Percentiles rank a stretch among this genome's conserved stretches.
phyloP scores from a whole-genome alignment of 331 rosid genomes.

The Dryas integrifolia region DNA sequence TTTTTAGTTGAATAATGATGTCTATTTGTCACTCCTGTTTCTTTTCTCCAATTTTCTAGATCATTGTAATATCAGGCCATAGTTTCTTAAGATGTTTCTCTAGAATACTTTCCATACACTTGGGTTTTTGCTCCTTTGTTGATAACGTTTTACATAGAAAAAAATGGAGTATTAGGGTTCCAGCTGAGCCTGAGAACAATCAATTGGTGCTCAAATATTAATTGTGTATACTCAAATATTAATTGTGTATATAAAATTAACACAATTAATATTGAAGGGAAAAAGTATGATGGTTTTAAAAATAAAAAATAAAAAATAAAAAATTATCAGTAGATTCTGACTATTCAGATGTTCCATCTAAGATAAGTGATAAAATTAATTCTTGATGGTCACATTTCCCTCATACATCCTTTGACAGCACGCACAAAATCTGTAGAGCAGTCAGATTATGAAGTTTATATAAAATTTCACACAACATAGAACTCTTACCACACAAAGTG shows the following conservation, averaged over 20 bases:
- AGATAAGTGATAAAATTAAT: background rate
- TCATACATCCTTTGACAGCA: background rate
- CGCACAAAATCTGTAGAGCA: constrained; percentile 3
- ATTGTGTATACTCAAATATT: background rate
- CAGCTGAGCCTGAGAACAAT: background rate
- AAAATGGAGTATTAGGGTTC: background rate
- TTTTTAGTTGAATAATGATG: background rate
- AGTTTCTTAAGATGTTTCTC: background rate
- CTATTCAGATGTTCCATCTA: background rate
- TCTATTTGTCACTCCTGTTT: background rate
- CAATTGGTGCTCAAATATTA: background rate
- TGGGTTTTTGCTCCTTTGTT: background rate
- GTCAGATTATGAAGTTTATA: constrained; percentile 21
- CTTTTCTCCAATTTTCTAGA: background rate
- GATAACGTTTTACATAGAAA: background rate
- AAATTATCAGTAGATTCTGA: background rate
- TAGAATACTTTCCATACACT: background rate
- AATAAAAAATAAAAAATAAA: background rate
- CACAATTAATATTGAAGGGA: background rate
- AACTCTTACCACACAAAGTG: constrained; percentile 76
- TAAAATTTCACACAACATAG: constrained; percentile 18
- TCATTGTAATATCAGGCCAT: background rate
- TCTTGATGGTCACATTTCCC: background rate
- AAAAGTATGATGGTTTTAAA: background rate
- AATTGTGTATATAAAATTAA: background rate